phyloP scores from a whole-genome alignment of 768 basidiomycete species.

The Dioszegia crocea region DNA sequence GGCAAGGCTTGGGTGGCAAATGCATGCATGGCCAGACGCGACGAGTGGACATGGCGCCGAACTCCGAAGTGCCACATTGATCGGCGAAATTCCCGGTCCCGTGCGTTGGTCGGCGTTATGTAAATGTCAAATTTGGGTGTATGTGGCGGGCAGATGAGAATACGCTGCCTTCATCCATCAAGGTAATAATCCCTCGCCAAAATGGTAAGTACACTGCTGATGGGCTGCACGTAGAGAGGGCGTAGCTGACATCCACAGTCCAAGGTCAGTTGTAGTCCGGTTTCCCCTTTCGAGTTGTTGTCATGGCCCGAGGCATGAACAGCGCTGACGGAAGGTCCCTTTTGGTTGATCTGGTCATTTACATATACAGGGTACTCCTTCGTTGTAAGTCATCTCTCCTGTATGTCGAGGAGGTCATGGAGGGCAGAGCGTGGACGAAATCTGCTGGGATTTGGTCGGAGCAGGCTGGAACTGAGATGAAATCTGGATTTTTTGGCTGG shows the following conservation, averaged over 20 bases:
- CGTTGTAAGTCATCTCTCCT: conserved; percentile 64
- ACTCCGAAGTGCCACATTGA: no score
- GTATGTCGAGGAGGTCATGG: no score
- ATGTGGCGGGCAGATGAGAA: no score
- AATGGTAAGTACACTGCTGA: conserved; percentile 32
- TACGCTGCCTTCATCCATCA: conserved; percentile 26
- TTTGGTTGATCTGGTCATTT: conserved; percentile 44
- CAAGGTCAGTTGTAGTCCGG: conserved; percentile 25
- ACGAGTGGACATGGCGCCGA: no score
- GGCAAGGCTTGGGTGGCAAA: no score
- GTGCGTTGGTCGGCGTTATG: conserved; percentile 15
- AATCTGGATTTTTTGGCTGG: no score
- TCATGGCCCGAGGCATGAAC: conserved; percentile 1
- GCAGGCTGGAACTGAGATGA: no score
- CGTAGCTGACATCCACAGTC: conserved; percentile 14
- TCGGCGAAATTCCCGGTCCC: not conserved
- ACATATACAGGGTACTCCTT: conserved; percentile 73
- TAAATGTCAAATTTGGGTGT: not conserved
- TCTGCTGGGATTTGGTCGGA: no score
- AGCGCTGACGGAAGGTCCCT: conserved; percentile 71
- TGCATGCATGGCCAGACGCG: no score
- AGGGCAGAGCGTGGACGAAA: no score
- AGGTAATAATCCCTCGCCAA: conserved; percentile 20
- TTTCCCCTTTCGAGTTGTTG: not conserved
- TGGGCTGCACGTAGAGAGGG: not conserved